Conservation (phyloP, 2,329 filamentous ascomycete species). For the Scortechinia acanthostroma region DNA sequence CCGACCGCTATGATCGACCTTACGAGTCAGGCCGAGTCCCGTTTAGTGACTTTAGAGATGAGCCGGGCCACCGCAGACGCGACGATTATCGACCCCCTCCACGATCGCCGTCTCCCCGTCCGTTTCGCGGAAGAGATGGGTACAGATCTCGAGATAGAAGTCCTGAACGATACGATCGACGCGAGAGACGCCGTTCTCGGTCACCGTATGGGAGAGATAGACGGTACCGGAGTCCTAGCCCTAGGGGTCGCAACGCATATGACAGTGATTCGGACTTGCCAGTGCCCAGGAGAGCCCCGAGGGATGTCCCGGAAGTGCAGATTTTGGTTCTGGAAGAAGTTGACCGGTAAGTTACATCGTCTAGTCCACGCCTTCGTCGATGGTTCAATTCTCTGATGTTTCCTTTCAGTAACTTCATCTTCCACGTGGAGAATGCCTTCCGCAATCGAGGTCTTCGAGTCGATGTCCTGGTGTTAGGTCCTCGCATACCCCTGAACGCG, state of each 20-base stretch:
- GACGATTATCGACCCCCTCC: neutral
- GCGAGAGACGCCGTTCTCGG: neutral
- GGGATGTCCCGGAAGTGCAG: neutral
- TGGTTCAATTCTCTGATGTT: conserved; percentile 27
- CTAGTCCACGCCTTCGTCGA: conserved; percentile 62
- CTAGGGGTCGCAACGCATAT: neutral
- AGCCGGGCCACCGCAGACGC: neutral
- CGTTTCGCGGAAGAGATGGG: neutral
- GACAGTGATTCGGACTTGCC: neutral
- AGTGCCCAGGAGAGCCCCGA: neutral
- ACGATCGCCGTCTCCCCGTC: neutral
- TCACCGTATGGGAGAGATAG: neutral
- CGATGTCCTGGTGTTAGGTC: conserved; percentile 57
- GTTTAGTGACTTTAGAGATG: neutral
- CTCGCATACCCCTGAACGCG: conserved; percentile 54
- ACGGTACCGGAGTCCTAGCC: neutral
- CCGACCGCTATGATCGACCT: neutral
- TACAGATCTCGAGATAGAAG: conserved; percentile 1
- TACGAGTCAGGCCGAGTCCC: neutral
- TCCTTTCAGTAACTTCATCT: conserved; percentile 47
- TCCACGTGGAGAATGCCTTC: conserved; percentile 61
- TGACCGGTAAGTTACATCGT: conserved; percentile 57
- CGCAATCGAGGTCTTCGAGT: conserved; percentile 50
- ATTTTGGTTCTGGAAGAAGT: neutral
- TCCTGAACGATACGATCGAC: neutral